A percentile compares a stretch with the other conserved stretches of the same genome.
phyloP scores from a whole-genome alignment of 208 protist species.

The Trypanosoma scelopori region DNA sequence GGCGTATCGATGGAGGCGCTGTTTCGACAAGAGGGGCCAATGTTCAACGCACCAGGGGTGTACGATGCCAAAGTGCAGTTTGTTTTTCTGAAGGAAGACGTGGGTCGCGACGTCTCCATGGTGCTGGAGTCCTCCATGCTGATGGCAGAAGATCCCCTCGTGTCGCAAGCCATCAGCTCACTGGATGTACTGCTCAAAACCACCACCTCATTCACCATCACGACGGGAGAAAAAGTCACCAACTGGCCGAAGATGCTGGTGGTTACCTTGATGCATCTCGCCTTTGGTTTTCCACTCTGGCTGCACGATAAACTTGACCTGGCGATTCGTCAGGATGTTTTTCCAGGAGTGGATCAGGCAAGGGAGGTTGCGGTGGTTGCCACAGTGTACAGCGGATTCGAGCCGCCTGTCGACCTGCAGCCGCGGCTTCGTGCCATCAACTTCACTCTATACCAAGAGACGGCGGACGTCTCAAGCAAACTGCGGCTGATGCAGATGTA shows the following conservation, averaged over 20 bases:
- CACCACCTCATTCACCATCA: constrained; percentile 42
- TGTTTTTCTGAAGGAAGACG: constrained; percentile 54
- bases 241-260: constrained; percentile 18
- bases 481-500: constrained; percentile 49
- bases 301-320: constrained; percentile 25
- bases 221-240: constrained; percentile 31
- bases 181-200: constrained; percentile 57
- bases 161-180: constrained; percentile 33
- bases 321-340: constrained; percentile 21
- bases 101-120: constrained; percentile 48
- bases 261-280: constrained; percentile 19
- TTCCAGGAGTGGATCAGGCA: constrained; percentile 40
- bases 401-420: constrained; percentile 55
- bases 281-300: constrained; percentile 38
- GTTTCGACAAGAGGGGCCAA: constrained; percentile 43
- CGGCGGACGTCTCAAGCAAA: background rate
- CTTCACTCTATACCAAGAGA: constrained; percentile 61
- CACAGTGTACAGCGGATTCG: constrained; percentile 62
- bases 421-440: constrained; percentile 72
- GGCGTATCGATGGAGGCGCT: constrained; percentile 57
- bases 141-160: constrained; percentile 42
- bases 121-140: constrained; percentile 60
- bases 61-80: constrained; percentile 63
- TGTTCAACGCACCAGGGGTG: constrained; percentile 61
- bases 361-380: constrained; percentile 58